Evolutionary conservation across 2,329 filamentous ascomycete genomes (phyloP).

Genomic region (Apiospora sp.): DNA sequence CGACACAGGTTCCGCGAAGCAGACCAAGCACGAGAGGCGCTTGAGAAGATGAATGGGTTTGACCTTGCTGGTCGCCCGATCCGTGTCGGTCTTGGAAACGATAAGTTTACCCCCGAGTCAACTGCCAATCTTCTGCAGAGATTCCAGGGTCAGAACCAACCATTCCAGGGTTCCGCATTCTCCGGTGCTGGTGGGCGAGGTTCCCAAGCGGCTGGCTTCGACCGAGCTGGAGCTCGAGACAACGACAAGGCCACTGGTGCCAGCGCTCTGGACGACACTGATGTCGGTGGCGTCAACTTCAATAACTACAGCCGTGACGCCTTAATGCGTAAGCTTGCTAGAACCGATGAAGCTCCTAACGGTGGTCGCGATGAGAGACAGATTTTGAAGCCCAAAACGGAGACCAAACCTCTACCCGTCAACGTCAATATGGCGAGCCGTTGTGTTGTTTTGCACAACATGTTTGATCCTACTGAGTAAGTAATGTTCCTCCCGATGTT

Average conservation of each 20-base stretch:
- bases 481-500: slow-evolving; percentile 47
- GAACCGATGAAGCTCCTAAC: slow-evolving; percentile 82
- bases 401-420: slow-evolving; percentile 79
- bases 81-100: slow-evolving; percentile 97
- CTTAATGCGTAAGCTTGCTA: slow-evolving; percentile 97
- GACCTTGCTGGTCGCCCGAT: slow-evolving; percentile 97
- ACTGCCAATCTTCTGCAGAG: slow-evolving; percentile 91
- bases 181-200: slow-evolving; percentile 90
- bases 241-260: slow-evolving; percentile 90
- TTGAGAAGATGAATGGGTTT: slow-evolving; percentile 99
- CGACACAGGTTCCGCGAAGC: slow-evolving; percentile 83
- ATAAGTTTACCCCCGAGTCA: slow-evolving; percentile 99
- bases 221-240: slow-evolving; percentile 87
- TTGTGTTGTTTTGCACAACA: slow-evolving; percentile 93
- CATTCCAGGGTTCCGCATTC: slow-evolving; percentile 89
- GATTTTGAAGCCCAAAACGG: slow-evolving; percentile 79
- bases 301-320: slow-evolving; percentile 99
- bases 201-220: slow-evolving; percentile 85
- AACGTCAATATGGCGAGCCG: slow-evolving; percentile 92
- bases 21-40: slow-evolving; percentile 87
- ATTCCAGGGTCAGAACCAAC: slow-evolving; percentile 75
- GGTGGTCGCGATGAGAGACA: slow-evolving; percentile 74
- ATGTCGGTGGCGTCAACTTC: slow-evolving; percentile 98
- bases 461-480: slow-evolving; percentile 93
- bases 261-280: slow-evolving; percentile 95